These are phyloP conservation scores for Colletotrichum falcatum DNA, from an alignment of 2,329 filamentous ascomycete species.

Conservation along the genomic window DNA sequence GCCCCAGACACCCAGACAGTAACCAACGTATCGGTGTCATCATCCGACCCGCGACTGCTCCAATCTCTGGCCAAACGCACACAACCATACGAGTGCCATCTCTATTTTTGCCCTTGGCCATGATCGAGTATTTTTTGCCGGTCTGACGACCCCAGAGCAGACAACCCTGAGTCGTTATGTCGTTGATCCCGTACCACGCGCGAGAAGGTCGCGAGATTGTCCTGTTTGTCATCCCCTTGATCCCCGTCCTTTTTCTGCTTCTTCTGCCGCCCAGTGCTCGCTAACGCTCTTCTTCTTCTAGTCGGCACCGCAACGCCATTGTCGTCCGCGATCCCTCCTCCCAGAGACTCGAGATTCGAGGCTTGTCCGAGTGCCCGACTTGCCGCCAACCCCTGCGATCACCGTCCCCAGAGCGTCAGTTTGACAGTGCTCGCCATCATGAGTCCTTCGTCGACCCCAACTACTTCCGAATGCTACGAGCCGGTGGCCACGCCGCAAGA, in stretches of 20 bases:
- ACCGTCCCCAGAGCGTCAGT: conserved; percentile 62
- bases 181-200: conserved; percentile 80
- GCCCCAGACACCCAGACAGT: background rate
- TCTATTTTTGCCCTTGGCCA: conserved; percentile 2
- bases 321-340: conserved; percentile 91
- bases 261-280: background rate
- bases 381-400: conserved; percentile 79
- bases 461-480: conserved; percentile 94
- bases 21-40: background rate
- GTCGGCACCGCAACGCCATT: conserved; percentile 91
- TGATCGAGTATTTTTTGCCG: conserved; percentile 9
- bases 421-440: conserved; percentile 58
- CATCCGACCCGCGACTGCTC: background rate
- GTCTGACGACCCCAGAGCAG: conserved; percentile 29
- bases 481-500: conserved; percentile 60
- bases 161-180: conserved; percentile 56
- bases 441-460: conserved; percentile 87
- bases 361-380: conserved; percentile 85
- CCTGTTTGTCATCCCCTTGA: conserved; percentile 71
- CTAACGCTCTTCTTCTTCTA: conserved; percentile 52
- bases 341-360: conserved; percentile 85
- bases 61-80: too few relatives aligned
- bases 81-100: background rate
- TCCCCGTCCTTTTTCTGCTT: conserved; percentile 1
- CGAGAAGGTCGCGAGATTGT: conserved; percentile 83